A percentile compares a stretch with the other conserved stretches of the same genome.
phyloP scores from a whole-genome alignment of 192 early-diverging fungal genomes.

The Diversispora epigaea region DNA sequence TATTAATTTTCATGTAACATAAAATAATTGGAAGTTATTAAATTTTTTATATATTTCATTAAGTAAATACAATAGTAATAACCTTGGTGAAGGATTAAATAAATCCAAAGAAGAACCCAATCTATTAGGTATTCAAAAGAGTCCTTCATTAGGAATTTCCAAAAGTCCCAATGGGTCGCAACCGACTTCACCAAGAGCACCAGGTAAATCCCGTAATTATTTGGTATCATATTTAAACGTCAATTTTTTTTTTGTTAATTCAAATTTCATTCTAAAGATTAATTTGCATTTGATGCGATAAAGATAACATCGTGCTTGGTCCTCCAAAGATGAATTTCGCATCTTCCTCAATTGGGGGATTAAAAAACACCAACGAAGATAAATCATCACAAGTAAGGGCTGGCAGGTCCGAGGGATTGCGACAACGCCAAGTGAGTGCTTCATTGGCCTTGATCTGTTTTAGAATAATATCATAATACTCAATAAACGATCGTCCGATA shows the following conservation, averaged over 20 bases:
- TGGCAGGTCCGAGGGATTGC: conserved; percentile 23
- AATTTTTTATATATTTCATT: background rate
- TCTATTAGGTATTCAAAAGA: conserved; percentile 27
- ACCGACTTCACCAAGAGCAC: conserved; percentile 13
- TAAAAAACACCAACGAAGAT: conserved; percentile 46
- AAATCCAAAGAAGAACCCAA: conserved; percentile 30
- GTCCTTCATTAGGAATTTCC: conserved; percentile 11
- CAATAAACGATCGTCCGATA: background rate
- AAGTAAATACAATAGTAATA: background rate
- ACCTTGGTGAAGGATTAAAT: conserved; percentile 12
- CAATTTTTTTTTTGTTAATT: no score
- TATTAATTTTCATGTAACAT: background rate
- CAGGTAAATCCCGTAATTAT: background rate
- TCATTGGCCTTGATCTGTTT: background rate
- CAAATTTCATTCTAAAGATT: no score
- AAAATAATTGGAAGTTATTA: background rate
- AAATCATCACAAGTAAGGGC: conserved; percentile 20
- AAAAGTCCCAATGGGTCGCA: conserved; percentile 19
- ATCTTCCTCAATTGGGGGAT: conserved; percentile 50
- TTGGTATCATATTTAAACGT: background rate
- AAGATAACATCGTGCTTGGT: conserved; percentile 54
- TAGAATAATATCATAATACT: background rate
- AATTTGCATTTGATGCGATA: background rate
- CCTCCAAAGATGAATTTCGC: conserved; percentile 60
- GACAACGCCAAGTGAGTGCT: conserved; percentile 35